A percentile compares a stretch with the other conserved stretches of the same genome.
Evolutionary conservation across 305 asterid species (phyloP).

Genomic region (Fraxinus ornus): DNA sequence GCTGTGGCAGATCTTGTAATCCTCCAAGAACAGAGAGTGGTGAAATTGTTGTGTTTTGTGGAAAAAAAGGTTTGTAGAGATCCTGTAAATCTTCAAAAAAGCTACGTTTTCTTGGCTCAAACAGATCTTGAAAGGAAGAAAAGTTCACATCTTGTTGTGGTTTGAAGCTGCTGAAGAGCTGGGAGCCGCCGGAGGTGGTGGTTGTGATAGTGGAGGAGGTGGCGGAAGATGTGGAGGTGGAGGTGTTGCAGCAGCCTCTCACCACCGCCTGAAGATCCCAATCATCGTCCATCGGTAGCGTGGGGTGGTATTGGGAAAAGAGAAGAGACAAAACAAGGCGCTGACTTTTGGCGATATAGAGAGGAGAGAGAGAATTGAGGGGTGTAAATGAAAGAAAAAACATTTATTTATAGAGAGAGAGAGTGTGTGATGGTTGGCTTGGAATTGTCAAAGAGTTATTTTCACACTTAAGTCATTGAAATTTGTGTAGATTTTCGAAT

Average conservation of each 20-base stretch:
- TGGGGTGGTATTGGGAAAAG: background rate
- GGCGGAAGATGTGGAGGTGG: constrained; percentile 32
- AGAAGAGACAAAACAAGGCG: constrained; percentile 52
- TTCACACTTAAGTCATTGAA: background rate
- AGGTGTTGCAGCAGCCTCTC: constrained; percentile 68
- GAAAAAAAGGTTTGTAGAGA: constrained; percentile 57
- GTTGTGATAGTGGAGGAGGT: constrained; percentile 17
- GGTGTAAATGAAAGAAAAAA: constrained; percentile 31
- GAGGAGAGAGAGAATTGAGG: constrained; percentile 10
- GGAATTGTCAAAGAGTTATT: constrained; percentile 11
- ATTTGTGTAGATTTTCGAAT: background rate
- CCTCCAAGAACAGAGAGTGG: constrained; percentile 33
- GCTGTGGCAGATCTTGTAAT: constrained; percentile 35
- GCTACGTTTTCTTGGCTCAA: constrained; percentile 37
- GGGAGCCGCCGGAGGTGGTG: constrained; percentile 8
- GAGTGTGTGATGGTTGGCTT: constrained; percentile 5
- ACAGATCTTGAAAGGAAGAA: constrained; percentile 46
- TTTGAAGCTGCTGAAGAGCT: constrained; percentile 11
- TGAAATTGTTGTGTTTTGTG: constrained; percentile 28
- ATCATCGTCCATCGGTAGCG: constrained; percentile 61
- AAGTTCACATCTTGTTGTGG: constrained; percentile 35
- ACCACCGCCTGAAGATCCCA: constrained; percentile 99
- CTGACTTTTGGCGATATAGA: constrained; percentile 44
- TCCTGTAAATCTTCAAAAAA: constrained; percentile 45
- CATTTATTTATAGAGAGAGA: constrained; percentile 45